Evolutionary conservation across 2,329 filamentous ascomycete genomes (phyloP).

Genomic region (Biscogniauxia mediterranea): DNA sequence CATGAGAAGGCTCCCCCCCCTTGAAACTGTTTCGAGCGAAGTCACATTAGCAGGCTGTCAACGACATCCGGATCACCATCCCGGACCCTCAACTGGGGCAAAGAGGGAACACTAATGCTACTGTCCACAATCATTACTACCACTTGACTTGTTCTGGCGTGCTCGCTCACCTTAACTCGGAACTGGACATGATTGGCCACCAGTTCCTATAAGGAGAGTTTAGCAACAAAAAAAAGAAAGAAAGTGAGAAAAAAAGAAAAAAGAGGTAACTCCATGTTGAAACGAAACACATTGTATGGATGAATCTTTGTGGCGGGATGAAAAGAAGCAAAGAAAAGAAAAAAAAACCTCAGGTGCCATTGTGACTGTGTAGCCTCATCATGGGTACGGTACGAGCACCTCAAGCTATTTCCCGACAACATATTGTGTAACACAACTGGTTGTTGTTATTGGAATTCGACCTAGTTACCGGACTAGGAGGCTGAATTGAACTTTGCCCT

Average conservation of each 20-base stretch:
- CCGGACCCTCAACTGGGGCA: conserved; percentile 14
- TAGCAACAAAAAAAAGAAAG: neutral
- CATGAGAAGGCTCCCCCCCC: conserved; percentile 7
- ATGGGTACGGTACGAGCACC: too few relatives aligned
- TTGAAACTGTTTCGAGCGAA: conserved; percentile 24
- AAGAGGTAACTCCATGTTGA: neutral
- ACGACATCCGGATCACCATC: conserved; percentile 18
- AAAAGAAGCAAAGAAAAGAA: neutral
- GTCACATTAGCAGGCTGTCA: conserved; percentile 21
- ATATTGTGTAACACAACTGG: neutral
- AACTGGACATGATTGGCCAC: neutral
- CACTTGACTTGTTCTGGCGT: neutral
- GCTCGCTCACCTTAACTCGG: neutral
- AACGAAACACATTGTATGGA: neutral
- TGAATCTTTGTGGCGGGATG: neutral
- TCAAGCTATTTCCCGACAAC: neutral
- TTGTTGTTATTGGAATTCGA: neutral
- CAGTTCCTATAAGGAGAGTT: neutral
- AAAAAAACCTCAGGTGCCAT: neutral
- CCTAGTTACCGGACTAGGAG: neutral
- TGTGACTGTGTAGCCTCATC: neutral
- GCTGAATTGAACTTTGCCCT: conserved; percentile 5
- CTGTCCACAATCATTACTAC: conserved; percentile 7
- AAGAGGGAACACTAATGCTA: conserved; percentile 9
- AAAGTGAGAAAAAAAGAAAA: neutral